Conservation (phyloP, 208 protist genomes). For the Spongospora subterranea region DNA sequence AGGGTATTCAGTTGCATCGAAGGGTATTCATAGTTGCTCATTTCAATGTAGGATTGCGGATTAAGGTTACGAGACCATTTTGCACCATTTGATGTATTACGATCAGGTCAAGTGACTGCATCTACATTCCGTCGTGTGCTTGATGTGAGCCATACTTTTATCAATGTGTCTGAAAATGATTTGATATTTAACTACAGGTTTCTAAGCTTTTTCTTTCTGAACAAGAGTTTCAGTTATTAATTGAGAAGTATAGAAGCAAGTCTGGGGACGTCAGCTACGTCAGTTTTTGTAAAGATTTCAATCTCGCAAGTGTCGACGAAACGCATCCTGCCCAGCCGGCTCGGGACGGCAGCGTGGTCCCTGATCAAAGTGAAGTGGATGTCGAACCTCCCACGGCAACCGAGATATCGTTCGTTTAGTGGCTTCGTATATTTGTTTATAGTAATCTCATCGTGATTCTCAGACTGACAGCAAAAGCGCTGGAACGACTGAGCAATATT, state of each 20-base stretch:
- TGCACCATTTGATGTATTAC: not conserved
- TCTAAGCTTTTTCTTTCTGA: not conserved
- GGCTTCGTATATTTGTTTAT: not conserved
- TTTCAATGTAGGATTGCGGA: not conserved
- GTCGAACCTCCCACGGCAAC: not conserved
- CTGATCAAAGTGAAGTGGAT: not conserved
- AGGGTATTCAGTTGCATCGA: no score
- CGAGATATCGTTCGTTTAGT: not conserved
- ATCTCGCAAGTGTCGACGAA: no score
- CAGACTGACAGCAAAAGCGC: no score
- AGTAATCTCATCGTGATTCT: no score
- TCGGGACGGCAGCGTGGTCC: no score
- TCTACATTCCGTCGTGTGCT: not conserved
- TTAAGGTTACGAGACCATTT: not conserved
- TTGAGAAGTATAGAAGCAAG: not conserved
- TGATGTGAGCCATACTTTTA: not conserved
- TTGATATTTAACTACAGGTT: not conserved
- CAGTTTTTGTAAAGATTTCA: not conserved
- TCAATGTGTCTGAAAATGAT: not conserved
- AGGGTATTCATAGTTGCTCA: no score
- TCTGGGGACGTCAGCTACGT: not conserved
- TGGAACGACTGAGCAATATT: not conserved
- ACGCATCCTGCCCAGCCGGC: no score
- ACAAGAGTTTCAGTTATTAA: not conserved
- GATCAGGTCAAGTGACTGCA: not conserved